Base-by-base conservation (phyloP, 176 grass and related monocot genomes). In the Eleusine indica region DNA sequence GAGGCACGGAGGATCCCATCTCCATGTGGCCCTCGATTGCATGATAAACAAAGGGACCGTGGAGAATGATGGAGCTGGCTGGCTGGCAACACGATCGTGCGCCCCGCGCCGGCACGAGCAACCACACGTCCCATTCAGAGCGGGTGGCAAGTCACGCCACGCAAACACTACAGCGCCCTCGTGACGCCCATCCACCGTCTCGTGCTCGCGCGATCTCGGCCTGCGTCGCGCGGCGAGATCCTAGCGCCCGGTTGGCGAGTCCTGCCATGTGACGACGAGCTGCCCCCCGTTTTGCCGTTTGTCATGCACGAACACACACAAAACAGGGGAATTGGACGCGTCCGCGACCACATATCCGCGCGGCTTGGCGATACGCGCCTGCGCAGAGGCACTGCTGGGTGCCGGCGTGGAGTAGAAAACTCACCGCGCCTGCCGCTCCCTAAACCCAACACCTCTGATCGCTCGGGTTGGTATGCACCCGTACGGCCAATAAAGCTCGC, bases 301-400 rank as follows among this genome's bases (percentile, higher is more conserved):
- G 83, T 82, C 88, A 56, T 73, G 78, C 39, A 17, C 83, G 73
- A 76, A 77, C 25, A 25, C 44, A 77, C 71, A 85, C 77, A n/a
- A 70, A 39, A 15, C 0, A 3, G 4, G 63, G 56, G 76, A 28
- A 28, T 53, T 86, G 87, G 78, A 37, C 25, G 42, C 73, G 68
- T 77, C 72, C 78, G 37, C 66, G 51, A 47, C 19, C 86, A 17
- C 66, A 11, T 19, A 37, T 21, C 21, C 71, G n/a, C 53, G 62
- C 56, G 40, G 80, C 80, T 66, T 54, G 86, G 80, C 56, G 13
- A 62, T 13, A 83, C 54, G 85, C 62, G 70, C 72, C 15, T n/a
- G 69, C 52, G 37, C 17, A 29, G 67, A 37, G 35, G 43, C 42
- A 65, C n/a, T 44, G 51, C 29, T 25, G 62, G 15, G 75, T 46